Evolutionary conservation across 1,284 basidiomycete genomes (phyloP).

Genomic region (Sporisorium iseilematis-ciliati): DNA sequence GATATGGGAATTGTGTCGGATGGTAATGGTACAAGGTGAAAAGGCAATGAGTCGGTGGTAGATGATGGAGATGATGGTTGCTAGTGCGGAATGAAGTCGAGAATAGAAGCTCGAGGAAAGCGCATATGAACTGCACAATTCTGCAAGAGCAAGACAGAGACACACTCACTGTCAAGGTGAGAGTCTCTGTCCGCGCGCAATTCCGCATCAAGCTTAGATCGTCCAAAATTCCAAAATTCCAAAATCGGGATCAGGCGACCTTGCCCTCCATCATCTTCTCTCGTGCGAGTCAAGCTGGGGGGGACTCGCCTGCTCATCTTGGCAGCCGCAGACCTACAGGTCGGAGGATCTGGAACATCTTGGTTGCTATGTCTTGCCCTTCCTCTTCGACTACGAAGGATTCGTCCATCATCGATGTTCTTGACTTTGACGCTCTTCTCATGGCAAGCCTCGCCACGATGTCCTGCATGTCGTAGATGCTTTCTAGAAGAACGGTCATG

Average conservation of each 20-base stretch:
- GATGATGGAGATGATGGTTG: neutral
- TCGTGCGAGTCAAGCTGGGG: neutral
- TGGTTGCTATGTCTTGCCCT: too few species aligned
- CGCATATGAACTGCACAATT: neutral
- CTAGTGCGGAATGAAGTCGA: neutral
- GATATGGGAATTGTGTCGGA: neutral
- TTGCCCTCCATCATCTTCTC: neutral
- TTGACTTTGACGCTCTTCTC: too few species aligned
- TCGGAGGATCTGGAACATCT: too few species aligned
- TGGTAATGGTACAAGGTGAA: neutral
- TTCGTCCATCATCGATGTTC: too few species aligned
- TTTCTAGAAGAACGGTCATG: too few species aligned
- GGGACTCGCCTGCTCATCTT: too few species aligned
- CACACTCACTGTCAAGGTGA: too few species aligned
- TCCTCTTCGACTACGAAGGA: too few species aligned
- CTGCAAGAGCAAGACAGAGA: neutral
- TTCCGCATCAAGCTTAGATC: neutral
- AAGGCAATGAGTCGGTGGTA: neutral
- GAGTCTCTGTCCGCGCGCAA: neutral
- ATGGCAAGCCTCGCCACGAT: too few species aligned
- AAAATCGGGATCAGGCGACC: conserved; percentile 9
- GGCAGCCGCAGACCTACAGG: too few species aligned
- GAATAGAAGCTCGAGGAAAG: neutral
- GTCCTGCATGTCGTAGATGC: too few species aligned
- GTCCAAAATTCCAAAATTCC: neutral